These are phyloP conservation scores for Tuber calosporum DNA, from an alignment of 495 filamentous ascomycete species.

Conservation along the genomic window DNA sequence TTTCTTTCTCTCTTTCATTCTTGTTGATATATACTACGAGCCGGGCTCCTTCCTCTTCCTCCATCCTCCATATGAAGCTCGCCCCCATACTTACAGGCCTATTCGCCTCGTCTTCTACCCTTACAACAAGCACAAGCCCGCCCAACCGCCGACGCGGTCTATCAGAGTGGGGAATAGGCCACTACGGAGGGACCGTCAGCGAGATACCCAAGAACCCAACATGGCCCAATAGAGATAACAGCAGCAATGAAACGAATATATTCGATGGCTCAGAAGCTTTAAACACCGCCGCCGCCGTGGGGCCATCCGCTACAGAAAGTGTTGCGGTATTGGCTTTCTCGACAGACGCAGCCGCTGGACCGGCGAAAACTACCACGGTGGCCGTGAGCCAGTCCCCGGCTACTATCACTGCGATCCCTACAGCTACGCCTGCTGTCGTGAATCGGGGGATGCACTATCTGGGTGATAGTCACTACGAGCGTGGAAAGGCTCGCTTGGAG, in stretches of 20 bases:
- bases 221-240: too few species aligned
- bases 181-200: constrained; percentile 27
- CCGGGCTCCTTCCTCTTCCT: neutral
- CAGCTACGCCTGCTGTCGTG: neutral
- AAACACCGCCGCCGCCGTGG: neutral
- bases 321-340: neutral
- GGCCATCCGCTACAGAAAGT: neutral
- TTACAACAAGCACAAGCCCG: neutral
- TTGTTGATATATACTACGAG: neutral
- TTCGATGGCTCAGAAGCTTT: neutral
- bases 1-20: neutral
- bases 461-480: neutral
- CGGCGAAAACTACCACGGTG: constrained; percentile 6
- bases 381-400: neutral
- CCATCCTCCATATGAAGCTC: neutral
- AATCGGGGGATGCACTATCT: constrained; percentile 11
- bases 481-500: neutral
- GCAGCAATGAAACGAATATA: neutral
- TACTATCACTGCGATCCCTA: constrained; percentile 7
- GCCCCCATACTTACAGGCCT: neutral
- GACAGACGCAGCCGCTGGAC: constrained; percentile 9
- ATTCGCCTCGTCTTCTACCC: neutral
- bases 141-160: neutral
- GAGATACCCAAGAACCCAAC: constrained; percentile 8
- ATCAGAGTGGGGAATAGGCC: constrained; percentile 22